Evolutionary conservation across 2,329 filamentous ascomycete genomes (phyloP).

Genomic region (Ceratocystis smalleyi): DNA sequence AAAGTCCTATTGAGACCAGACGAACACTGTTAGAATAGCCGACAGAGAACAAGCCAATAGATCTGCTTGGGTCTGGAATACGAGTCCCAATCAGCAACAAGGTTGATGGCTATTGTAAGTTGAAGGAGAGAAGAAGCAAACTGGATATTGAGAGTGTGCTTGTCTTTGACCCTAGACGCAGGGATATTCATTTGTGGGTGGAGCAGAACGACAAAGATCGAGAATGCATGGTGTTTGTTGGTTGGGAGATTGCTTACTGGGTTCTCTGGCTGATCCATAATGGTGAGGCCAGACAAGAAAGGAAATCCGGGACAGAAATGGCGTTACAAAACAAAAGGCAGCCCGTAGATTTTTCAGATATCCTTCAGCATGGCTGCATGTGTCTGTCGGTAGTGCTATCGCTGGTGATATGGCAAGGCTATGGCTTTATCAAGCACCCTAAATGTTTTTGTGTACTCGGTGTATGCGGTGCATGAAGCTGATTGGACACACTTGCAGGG

Average conservation of each 20-base stretch:
- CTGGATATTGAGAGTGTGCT: background rate
- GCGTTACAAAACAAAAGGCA: background rate
- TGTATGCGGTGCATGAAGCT: background rate
- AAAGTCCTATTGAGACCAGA: slow-evolving; percentile 4
- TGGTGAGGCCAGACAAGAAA: background rate
- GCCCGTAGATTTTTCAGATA: background rate
- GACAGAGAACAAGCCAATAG: background rate
- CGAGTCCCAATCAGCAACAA: background rate
- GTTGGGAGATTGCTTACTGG: slow-evolving; percentile 1
- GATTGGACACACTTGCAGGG: background rate
- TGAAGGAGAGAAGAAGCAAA: background rate
- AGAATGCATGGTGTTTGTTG: background rate
- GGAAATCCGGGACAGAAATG: background rate
- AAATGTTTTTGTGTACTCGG: slow-evolving; percentile 4
- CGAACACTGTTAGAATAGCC: background rate
- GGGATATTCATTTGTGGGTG: slow-evolving; percentile 3
- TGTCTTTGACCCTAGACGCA: background rate
- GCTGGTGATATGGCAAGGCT: background rate
- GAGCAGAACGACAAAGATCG: background rate
- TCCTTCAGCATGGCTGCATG: background rate
- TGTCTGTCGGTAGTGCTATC: too few species aligned
- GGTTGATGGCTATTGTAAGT: background rate
- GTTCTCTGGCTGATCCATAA: slow-evolving; percentile 10
- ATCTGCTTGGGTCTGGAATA: too few species aligned
- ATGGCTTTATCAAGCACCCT: background rate